Base-by-base conservation (phyloP, 1,284 basidiomycete species). In the Thelephora terrestris region DNA sequence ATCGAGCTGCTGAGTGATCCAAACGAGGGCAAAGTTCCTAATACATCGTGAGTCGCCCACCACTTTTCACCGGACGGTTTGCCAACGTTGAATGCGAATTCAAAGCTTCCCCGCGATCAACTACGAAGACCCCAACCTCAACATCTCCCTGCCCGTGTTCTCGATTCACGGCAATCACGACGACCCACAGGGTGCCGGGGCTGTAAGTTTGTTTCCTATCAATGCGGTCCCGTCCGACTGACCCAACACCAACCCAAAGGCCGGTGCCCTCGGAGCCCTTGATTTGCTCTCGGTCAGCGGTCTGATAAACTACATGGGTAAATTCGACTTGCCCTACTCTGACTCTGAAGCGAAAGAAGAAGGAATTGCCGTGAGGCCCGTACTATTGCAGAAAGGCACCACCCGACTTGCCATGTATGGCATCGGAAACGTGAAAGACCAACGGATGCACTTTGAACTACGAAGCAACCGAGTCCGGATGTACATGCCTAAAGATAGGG, bases 141-240 rank as follows among this genome's bases (percentile, higher is more conserved):
- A 99, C 60, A 78, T 99, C 47, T 83, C 81, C 18, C 91, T 96
- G 24, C 96, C 96, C 2, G 87, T 98, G 20, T 99, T 99, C 67
- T 97, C 94, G 0, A 99, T 99, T 42, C 95, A 99, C 60, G 96
- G 95, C 38, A 99, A 99, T 61, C 96, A 99, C 64, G 96, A 99
- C 61, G 95, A 99, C 58, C 95, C 96, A 27, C 96, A 99, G 67
- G 96, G 95, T 20, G 85, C 92, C 10, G 93, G 93, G 12, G 76
- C 88, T 9, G 91, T 91, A 58, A 55, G 86, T 64, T 18, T 24
- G 35, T 23, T 32, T 21, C 9, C 25, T 18, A 45, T 16, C 29
- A 3, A 24, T 44, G 27, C 39, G 40, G 18, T 45, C 43, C 27
- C 34, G 38, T 47, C 5, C 9, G 39, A 6, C 42, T 49, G 9